These are phyloP conservation scores for Escovopsis sp. DNA, from an alignment of 2,329 filamentous ascomycete genomes.

Conservation along the genomic window DNA sequence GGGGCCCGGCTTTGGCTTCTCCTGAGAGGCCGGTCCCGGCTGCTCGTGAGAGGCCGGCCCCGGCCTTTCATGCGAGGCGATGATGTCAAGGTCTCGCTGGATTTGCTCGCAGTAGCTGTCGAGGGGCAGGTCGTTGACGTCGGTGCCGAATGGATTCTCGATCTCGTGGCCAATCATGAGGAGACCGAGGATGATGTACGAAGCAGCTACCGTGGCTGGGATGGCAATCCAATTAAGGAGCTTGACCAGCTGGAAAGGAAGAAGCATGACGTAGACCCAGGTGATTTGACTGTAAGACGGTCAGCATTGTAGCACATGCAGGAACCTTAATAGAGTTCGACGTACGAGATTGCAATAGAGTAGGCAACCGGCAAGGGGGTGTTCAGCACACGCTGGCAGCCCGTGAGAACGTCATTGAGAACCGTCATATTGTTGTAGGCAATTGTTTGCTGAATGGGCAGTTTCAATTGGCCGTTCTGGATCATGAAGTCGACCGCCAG, in stretches of 20 bases:
- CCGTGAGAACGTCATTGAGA: conserved; percentile 58
- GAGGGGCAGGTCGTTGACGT: conserved; percentile 69
- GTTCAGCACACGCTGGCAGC: conserved; percentile 64
- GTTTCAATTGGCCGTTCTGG: conserved; percentile 36
- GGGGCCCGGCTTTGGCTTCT: too few species aligned
- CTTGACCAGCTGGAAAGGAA: conserved; percentile 65
- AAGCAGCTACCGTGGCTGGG: conserved; percentile 55
- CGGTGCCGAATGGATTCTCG: conserved; percentile 71
- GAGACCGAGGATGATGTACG: conserved; percentile 73
- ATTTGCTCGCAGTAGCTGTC: conserved; percentile 66
- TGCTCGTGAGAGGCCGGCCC: too few species aligned
- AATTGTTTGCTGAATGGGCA: conserved; percentile 45
- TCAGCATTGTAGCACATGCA: not conserved
- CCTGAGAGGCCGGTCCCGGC: too few species aligned
- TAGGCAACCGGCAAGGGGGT: conserved; percentile 75
- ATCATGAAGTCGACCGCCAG: conserved; percentile 50
- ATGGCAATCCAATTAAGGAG: conserved; percentile 60
- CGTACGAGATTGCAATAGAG: conserved; percentile 55
- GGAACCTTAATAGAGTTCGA: not conserved
- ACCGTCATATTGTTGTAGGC: conserved; percentile 45
- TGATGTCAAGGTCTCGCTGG: conserved; percentile 57
- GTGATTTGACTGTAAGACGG: conserved; percentile 49
- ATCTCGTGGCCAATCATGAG: conserved; percentile 63
- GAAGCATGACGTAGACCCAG: conserved; percentile 66
- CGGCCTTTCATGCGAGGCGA: conserved; percentile 37